Percentiles rank a stretch among this genome's conserved stretches.
These are phyloP conservation scores for Cerrena zonata DNA, from an alignment of 1,284 basidiomycete species.

Conservation along the genomic window DNA sequence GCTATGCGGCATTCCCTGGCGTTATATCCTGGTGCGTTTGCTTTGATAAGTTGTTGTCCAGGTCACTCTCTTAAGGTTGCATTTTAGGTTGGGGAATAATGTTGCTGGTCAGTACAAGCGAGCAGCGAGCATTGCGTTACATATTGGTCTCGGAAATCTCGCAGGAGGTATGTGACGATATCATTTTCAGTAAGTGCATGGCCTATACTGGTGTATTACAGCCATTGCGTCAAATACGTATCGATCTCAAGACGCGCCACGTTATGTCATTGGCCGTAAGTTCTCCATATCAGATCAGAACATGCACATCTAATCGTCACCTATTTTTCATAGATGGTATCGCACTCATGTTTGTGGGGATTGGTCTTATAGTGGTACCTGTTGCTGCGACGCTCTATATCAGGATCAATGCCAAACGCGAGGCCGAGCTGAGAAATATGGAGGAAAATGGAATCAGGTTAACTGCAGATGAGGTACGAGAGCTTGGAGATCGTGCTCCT, in stretches of 20 bases:
- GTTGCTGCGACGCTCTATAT: constrained; percentile 10
- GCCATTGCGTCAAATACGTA: constrained; percentile 59
- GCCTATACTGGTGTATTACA: no score
- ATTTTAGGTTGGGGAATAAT: constrained; percentile 56
- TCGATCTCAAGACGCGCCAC: constrained; percentile 50
- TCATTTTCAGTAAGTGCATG: no score
- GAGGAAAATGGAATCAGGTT: constrained; percentile 31
- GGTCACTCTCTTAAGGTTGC: no score
- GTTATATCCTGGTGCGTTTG: constrained; percentile 57
- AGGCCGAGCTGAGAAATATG: constrained; percentile 27
- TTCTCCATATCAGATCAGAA: constrained; percentile 6
- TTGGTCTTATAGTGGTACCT: constrained; percentile 10
- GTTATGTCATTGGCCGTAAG: constrained; percentile 57
- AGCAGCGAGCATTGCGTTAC: constrained; percentile 54
- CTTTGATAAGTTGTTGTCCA: no score
- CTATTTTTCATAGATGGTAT: constrained; percentile 9
- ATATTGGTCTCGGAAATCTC: constrained; percentile 58
- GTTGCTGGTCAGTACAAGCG: constrained; percentile 62
- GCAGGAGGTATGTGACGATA: constrained; percentile 27
- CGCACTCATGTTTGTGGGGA: constrained; percentile 15
- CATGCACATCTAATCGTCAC: neutral
- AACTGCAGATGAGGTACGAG: constrained; percentile 37
- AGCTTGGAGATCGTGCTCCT: constrained; percentile 58
- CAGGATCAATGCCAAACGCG: constrained; percentile 24
- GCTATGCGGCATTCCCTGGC: constrained; percentile 58